phyloP scores from a whole-genome alignment of 2,329 filamentous ascomycete genomes.

The Nothophoma quercina region DNA sequence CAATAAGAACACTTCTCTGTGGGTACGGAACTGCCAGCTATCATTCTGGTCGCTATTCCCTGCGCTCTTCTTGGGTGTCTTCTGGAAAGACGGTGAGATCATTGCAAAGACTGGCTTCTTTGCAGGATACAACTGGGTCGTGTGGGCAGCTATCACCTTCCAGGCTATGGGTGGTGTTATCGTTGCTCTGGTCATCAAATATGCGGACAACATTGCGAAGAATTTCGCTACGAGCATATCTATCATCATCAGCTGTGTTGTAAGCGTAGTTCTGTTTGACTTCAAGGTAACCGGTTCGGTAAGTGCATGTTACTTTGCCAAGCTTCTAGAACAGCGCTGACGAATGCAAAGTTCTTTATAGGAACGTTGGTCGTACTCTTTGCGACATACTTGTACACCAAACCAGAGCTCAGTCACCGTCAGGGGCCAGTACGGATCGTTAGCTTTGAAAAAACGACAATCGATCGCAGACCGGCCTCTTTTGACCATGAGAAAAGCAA shows the following conservation, averaged over 20 bases:
- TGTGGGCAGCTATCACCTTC: slow-evolving; percentile 83
- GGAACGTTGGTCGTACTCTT: slow-evolving; percentile 81
- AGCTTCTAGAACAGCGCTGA: slow-evolving; percentile 14
- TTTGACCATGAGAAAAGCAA: slow-evolving; percentile 24
- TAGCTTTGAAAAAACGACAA: slow-evolving; percentile 77
- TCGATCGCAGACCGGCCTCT: slow-evolving; percentile 53
- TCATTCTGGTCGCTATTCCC: slow-evolving; percentile 94
- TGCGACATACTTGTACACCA: slow-evolving; percentile 86
- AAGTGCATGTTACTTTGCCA: slow-evolving; percentile 15
- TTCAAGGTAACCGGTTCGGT: slow-evolving; percentile 69
- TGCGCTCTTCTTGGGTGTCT: slow-evolving; percentile 82
- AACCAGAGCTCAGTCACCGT: slow-evolving; percentile 61
- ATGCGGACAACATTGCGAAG: slow-evolving; percentile 89
- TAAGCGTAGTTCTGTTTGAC: slow-evolving; percentile 85
- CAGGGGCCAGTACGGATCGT: slow-evolving; percentile 73
- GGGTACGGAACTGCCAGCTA: slow-evolving; percentile 94
- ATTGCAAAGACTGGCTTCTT: slow-evolving; percentile 91
- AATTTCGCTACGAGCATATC: slow-evolving; percentile 94
- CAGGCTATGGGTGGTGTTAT: slow-evolving; percentile 86
- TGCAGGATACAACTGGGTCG: slow-evolving; percentile 89
- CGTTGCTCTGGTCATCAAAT: slow-evolving; percentile 81
- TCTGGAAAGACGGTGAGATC: slow-evolving; percentile 84
- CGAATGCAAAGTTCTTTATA: slow-evolving; percentile 71
- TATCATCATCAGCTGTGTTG: slow-evolving; percentile 84
- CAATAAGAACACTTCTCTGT: slow-evolving; percentile 76